Percentiles rank a stretch among this genome's conserved stretches.
These are phyloP conservation scores for Fraxinus greggii DNA, from an alignment of 305 asterid species.

Conservation along the genomic window DNA sequence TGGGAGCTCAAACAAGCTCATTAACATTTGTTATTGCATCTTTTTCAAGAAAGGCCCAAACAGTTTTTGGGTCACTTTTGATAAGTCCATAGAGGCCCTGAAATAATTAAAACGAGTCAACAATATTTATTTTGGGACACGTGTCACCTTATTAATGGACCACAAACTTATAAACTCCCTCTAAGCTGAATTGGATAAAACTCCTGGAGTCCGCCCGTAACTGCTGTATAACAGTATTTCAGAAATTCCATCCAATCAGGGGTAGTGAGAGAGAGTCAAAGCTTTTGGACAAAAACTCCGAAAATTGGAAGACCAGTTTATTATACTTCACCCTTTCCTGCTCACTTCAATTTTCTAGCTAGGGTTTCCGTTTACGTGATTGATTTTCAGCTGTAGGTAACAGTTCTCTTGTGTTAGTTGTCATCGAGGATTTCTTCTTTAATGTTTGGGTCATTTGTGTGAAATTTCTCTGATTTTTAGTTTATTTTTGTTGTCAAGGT, in stretches of 20 bases:
- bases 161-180: conserved; percentile 23
- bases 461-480: background rate
- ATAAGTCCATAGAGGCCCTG: background rate
- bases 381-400: conserved; percentile 37
- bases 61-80: background rate
- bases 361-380: conserved; percentile 30
- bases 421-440: background rate
- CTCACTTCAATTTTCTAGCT: conserved; percentile 22
- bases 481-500: conserved; percentile 25
- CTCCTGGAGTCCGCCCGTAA: conserved; percentile 58
- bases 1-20: no score
- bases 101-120: background rate
- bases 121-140: background rate
- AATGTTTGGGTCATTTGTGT: background rate
- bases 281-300: conserved; percentile 48
- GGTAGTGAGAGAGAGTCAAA: conserved; percentile 39
- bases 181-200: conserved; percentile 47
- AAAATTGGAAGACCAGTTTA: conserved; percentile 25
- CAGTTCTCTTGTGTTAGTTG: background rate
- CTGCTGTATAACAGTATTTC: conserved; percentile 26
- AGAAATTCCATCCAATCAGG: conserved; percentile 19
- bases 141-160: background rate
- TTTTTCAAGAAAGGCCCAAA: background rate
- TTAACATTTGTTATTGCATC: no score
- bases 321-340: conserved; percentile 14